A percentile compares a stretch with the other conserved stretches of the same genome.
phyloP scores from a whole-genome alignment of 345 rosid species.

The Combretum micranthum region DNA sequence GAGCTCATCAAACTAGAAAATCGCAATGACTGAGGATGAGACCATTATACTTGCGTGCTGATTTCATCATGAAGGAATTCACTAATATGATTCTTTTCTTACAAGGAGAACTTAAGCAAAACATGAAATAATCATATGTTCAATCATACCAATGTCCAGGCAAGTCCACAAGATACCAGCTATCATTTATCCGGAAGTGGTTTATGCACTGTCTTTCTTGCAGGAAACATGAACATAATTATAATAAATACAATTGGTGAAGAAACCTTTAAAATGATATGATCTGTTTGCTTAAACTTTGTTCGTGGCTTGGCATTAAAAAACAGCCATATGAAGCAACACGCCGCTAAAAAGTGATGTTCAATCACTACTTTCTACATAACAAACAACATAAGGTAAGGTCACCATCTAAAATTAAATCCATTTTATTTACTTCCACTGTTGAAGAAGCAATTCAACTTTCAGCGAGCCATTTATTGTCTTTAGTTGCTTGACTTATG shows the following conservation, averaged over 20 bases:
- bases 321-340: neutral
- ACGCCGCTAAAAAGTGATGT: neutral
- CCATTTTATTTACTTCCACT: no score
- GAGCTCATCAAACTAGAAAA: no score
- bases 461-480: no score
- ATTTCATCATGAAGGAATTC: no score
- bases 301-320: no score
- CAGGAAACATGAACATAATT: slow-evolving; percentile 1
- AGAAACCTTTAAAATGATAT: neutral
- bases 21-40: no score
- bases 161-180: slow-evolving; percentile 94
- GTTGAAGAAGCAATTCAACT: no score
- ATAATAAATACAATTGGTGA: neutral
- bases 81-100: no score
- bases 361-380: neutral
- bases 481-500: no score
- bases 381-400: no score
- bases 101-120: neutral
- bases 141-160: slow-evolving; percentile 94
- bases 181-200: slow-evolving; percentile 84
- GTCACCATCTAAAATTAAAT: no score
- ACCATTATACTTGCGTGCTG: no score
- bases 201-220: slow-evolving; percentile 98
- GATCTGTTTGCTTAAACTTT: neutral
- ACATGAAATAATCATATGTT: slow-evolving; percentile 1